phyloP scores from a whole-genome alignment of 768 basidiomycete genomes.

The Lentinula sp. region DNA sequence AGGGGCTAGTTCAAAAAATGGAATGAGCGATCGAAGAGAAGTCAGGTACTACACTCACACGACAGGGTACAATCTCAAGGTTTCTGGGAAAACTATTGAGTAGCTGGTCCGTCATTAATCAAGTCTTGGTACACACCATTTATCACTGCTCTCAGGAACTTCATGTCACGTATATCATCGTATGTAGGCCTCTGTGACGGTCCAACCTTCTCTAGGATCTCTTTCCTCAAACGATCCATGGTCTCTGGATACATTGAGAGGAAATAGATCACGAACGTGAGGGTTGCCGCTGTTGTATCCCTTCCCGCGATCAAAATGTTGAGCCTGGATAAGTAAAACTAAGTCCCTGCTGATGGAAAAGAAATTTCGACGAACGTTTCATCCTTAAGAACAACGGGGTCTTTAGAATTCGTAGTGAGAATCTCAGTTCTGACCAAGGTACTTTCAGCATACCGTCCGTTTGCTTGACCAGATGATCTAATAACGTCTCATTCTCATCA shows the following conservation, averaged over 20 bases:
- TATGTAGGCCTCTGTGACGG: slow-evolving; percentile 40
- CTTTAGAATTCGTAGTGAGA: slow-evolving; percentile 11
- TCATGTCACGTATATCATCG: slow-evolving; percentile 57
- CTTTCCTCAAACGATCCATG: slow-evolving; percentile 42
- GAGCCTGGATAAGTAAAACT: slow-evolving; percentile 16
- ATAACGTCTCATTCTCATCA: slow-evolving; percentile 40
- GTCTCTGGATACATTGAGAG: slow-evolving; percentile 49
- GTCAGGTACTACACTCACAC: slow-evolving; percentile 25
- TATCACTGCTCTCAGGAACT: slow-evolving; percentile 57
- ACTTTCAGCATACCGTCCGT: slow-evolving; percentile 29
- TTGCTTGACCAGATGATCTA: slow-evolving; percentile 49
- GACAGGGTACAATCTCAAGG: slow-evolving; percentile 49
- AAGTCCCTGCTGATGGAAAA: not conserved
- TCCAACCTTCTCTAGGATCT: slow-evolving; percentile 50
- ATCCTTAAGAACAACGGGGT: slow-evolving; percentile 42
- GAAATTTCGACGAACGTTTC: slow-evolving; percentile 15
- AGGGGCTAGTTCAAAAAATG: not conserved
- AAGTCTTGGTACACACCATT: slow-evolving; percentile 36
- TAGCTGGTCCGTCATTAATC: not conserved
- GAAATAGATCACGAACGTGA: slow-evolving; percentile 37
- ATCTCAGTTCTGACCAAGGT: not conserved
- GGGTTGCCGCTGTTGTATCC: slow-evolving; percentile 39
- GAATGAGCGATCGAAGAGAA: not conserved
- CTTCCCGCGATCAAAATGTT: slow-evolving; percentile 46
- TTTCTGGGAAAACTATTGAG: slow-evolving; percentile 26